These are phyloP conservation scores for Ambrosia artemisiifolia DNA, from an alignment of 129 eudicot species.

Conservation along the genomic window DNA sequence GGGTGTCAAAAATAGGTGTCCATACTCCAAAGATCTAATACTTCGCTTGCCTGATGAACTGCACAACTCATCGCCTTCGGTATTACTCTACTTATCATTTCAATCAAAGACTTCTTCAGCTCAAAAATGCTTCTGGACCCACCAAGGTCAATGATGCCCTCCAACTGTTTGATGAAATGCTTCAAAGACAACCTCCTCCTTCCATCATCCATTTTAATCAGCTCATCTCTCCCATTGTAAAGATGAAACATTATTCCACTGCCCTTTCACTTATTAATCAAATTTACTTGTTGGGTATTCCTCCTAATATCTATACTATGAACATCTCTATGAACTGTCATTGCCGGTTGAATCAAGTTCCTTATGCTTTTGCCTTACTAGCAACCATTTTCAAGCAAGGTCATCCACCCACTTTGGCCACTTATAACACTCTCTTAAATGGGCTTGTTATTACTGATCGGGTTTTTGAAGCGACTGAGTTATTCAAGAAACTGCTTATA, in stretches of 20 bases:
- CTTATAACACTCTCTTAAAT: conserved; percentile 29
- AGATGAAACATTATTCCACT: conserved; percentile 31
- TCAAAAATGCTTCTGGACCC: neutral
- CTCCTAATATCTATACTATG: conserved; percentile 19
- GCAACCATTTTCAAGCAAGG: conserved; percentile 39
- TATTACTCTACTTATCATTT: neutral
- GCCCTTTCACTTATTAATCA: conserved; percentile 19
- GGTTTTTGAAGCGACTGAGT: conserved; percentile 23
- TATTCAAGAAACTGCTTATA: conserved; percentile 26
- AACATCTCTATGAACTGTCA: conserved; percentile 27
- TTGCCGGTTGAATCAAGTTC: conserved; percentile 23
- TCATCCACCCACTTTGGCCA: conserved; percentile 16
- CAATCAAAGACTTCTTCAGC: neutral
- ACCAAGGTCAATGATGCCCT: conserved; percentile 33
- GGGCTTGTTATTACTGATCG: conserved; percentile 27
- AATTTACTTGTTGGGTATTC: conserved; percentile 10
- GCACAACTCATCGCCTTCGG: no score
- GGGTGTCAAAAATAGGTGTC: no score
- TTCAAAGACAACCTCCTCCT: conserved; percentile 32
- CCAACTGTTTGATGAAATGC: conserved; percentile 35
- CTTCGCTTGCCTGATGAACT: no score
- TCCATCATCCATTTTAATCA: conserved; percentile 20
- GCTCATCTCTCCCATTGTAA: conserved; percentile 18
- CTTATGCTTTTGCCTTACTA: conserved; percentile 32
- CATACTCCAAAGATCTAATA: no score